Evolutionary conservation across 176 grass and related monocot species (phyloP), one percentile per base, ranked within the genome.

Genomic region (Urochloa ruziziensis): DNA sequence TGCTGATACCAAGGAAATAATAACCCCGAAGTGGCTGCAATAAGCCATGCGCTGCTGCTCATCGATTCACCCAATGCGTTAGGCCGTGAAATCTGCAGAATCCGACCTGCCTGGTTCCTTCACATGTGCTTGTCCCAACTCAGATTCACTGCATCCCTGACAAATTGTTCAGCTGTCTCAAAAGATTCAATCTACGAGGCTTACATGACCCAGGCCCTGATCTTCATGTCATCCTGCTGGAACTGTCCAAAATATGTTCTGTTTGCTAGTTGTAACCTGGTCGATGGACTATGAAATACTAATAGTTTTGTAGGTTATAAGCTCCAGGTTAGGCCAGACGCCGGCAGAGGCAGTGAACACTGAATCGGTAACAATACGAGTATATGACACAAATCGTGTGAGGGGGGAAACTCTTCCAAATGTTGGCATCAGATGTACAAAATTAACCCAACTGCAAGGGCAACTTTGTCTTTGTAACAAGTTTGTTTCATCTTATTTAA

Each of bases 111-210:
- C 25, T 30, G 33, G 58, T 3, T 17, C 44, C 27, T 44, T 43
- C 84, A 44, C 58, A 80, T 63, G 35, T 66, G 47, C 52, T 74
- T 86, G 77, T 86, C 35, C 48, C 19, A 74, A 56, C 24, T 79
- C 53, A 37, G 23, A 10, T 3, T 51, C 35, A 17, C 35, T 49
- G 29, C 17, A 21, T n/a, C 48, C 29, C 47, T 57, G 59, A 44
- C 77, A 65, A 74, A 86, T 66, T 80, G 14, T 56, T 86, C 57
- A 24, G 58, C 79, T 53, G 43, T 64, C 67, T 63, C 24, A 42
- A 80, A 79, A 86, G n/a, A 63, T 80, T 63, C 43, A 86, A 33
- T 42, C 75, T 63, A 61, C 74, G 13, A 23, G 28, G 39, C 39
- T 19, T 28, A 10, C 83, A 60, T 35, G 28, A 30, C 32, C 33